Percentiles rank a stretch among this genome's conserved stretches.
Evolutionary conservation across 257 asterid species (phyloP).

Genomic region (Capsicum baccatum): DNA sequence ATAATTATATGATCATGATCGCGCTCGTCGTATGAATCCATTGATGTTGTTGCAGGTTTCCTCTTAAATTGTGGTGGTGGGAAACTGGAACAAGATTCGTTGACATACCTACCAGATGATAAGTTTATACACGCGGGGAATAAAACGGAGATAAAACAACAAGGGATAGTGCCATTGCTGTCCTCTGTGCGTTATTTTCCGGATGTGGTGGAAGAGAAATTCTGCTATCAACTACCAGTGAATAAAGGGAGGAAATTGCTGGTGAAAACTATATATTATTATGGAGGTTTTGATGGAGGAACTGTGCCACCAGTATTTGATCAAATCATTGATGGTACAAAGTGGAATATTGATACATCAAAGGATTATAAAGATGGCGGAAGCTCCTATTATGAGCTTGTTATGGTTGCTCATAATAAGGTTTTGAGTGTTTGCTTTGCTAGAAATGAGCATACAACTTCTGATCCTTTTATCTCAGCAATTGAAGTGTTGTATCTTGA

Average conservation of each 20-base stretch:
- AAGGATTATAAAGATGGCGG: slow-evolving; percentile 66
- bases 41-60: slow-evolving; percentile 52
- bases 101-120: slow-evolving; percentile 60
- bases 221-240: slow-evolving; percentile 70
- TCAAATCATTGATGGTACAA: slow-evolving; percentile 86
- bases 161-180: slow-evolving; percentile 53
- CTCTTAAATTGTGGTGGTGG: slow-evolving; percentile 67
- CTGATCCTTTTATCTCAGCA: slow-evolving; percentile 80
- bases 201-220: slow-evolving; percentile 48
- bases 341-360: slow-evolving; percentile 81
- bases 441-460: slow-evolving; percentile 57
- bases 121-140: slow-evolving; percentile 59
- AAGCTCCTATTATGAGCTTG: slow-evolving; percentile 71
- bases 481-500: slow-evolving; percentile 63
- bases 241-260: slow-evolving; percentile 56
- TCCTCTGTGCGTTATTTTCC: slow-evolving; percentile 70
- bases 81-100: slow-evolving; percentile 48
- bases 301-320: slow-evolving; percentile 80
- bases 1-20: neutral
- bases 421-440: slow-evolving; percentile 71
- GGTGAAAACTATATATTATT: slow-evolving; percentile 65
- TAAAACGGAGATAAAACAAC: slow-evolving; percentile 49
- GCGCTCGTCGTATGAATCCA: neutral
- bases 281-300: slow-evolving; percentile 90
- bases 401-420: slow-evolving; percentile 62